Base-by-base conservation (phyloP, 148 eudicot genomes). In the Rhododendron kiyosumense region DNA sequence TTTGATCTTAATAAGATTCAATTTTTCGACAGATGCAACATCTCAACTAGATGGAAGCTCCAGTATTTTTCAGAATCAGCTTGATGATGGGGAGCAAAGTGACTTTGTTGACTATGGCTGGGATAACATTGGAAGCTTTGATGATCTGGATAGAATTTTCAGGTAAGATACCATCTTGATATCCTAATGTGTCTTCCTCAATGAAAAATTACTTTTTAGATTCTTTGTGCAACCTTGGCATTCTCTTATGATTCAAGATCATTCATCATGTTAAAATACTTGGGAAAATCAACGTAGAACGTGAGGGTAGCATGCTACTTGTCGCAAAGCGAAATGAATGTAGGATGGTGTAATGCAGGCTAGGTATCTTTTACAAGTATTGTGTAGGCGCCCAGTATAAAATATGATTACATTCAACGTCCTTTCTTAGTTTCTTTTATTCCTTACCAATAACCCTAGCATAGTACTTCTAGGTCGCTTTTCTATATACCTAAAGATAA, bases 91-190 rank as follows among this genome's bases (percentile, higher is more conserved):
- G 84, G 94, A 93, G 85, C 91, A 93, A 85, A 90, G 91, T 83
- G 96, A 93, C 84, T 87, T 94, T 81, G 93, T 93, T 87, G 92
- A 91, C 87, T 93, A 92, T 87, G 89, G 91, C 84, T 96, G 98
- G 98, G 93, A 90, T 86, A 91, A 89, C 89, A 92, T 96, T 89
- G 98, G 94, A 84, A 94, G 96, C 86, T 94, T 93, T 83, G 95
- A 96, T 89, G 98, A 94, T 90, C 94, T 96, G 74, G 96, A 94
- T 86, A 91, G 91, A 80, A 96, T 96, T 80, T 94, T 96, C 89
- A 94, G 98, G 98, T 96, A 91, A 88, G 46, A 45, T 75, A 41
- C 67, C 87, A 73, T 52, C 65, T 85, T 36, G 15, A 32, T 84
- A 26, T 45, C 63, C 75, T 86, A 20, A 11, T 48, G 4, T 26